A percentile compares a stretch with the other conserved stretches of the same genome.
Conservation (phyloP, 2,329 filamentous ascomycete genomes). For the Phaeosphaeria sp. region DNA sequence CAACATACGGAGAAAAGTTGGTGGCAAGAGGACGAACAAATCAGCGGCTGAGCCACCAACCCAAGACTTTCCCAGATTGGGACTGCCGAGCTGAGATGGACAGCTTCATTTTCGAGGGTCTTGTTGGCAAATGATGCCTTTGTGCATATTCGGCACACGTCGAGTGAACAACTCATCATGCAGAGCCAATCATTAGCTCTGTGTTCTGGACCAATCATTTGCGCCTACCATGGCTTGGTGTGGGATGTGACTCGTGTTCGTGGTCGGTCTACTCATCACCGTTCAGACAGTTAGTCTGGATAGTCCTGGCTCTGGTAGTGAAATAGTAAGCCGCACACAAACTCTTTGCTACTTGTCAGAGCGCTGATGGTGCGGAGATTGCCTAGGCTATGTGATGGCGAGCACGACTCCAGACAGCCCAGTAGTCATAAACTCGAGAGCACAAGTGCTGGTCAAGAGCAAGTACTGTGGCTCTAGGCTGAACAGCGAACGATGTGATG, state of each 20-base stretch:
- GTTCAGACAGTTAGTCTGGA: neutral
- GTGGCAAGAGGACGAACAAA: too few relatives aligned
- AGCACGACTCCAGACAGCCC: neutral
- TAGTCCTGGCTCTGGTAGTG: neutral
- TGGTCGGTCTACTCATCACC: neutral
- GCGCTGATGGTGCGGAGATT: neutral
- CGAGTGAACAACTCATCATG: neutral
- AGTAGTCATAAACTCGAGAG: too few relatives aligned
- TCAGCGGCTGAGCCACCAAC: neutral
- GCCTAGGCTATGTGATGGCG: neutral
- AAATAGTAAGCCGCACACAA: neutral
- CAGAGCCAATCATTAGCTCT: neutral
- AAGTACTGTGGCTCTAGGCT: neutral
- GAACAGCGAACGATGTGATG: constrained; percentile 13
- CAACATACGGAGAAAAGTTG: neutral
- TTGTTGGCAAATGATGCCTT: neutral
- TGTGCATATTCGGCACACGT: neutral
- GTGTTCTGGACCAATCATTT: neutral
- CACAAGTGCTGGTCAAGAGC: neutral
- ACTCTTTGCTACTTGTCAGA: neutral
- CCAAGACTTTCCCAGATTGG: neutral
- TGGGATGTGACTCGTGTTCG: neutral
- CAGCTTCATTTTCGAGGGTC: neutral
- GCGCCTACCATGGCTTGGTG: neutral
- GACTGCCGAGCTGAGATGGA: neutral